These are phyloP conservation scores for Trichophyton equinum DNA, from an alignment of 2,329 filamentous ascomycete genomes.

Conservation along the genomic window DNA sequence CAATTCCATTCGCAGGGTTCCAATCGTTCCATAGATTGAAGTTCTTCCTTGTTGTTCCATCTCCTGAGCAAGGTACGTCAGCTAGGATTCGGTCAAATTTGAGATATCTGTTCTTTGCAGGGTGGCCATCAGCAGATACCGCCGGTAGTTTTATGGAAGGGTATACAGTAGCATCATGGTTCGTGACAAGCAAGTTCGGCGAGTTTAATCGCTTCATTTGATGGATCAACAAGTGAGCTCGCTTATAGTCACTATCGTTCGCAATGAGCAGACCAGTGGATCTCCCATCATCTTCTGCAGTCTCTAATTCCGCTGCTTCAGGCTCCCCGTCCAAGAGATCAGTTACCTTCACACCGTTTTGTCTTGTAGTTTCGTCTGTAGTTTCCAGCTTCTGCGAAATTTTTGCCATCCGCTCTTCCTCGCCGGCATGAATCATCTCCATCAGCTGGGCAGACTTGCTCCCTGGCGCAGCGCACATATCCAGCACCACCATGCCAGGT, in stretches of 20 bases:
- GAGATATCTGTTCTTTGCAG: slow-evolving; percentile 55
- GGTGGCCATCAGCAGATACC: slow-evolving; percentile 40
- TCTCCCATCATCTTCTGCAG: slow-evolving; percentile 61
- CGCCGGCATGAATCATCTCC: slow-evolving; percentile 84
- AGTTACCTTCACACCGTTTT: slow-evolving; percentile 17
- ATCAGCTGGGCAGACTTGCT: slow-evolving; percentile 94
- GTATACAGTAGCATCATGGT: slow-evolving; percentile 93
- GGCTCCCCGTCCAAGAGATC: slow-evolving; percentile 28
- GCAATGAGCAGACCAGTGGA: slow-evolving; percentile 86
- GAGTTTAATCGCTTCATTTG: slow-evolving; percentile 96
- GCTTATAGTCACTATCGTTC: slow-evolving; percentile 94
- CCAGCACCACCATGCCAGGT: slow-evolving; percentile 83
- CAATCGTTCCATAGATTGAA: slow-evolving; percentile 89
- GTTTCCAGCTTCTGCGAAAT: slow-evolving; percentile 52
- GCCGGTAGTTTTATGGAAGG: slow-evolving; percentile 74
- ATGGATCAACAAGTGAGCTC: slow-evolving; percentile 92
- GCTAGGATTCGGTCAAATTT: slow-evolving; percentile 96
- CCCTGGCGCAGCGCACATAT: slow-evolving; percentile 91
- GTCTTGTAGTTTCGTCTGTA: slow-evolving; percentile 33
- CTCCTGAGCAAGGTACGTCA: slow-evolving; percentile 92
- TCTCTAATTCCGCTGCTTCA: slow-evolving; percentile 38
- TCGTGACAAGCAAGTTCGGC: slow-evolving; percentile 91
- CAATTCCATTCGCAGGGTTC: slow-evolving; percentile 75
- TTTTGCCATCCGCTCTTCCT: slow-evolving; percentile 72
- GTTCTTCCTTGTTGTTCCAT: slow-evolving; percentile 90